Evolutionary conservation across 257 asterid species (phyloP).

Genomic region (Lycium ferocissimum): DNA sequence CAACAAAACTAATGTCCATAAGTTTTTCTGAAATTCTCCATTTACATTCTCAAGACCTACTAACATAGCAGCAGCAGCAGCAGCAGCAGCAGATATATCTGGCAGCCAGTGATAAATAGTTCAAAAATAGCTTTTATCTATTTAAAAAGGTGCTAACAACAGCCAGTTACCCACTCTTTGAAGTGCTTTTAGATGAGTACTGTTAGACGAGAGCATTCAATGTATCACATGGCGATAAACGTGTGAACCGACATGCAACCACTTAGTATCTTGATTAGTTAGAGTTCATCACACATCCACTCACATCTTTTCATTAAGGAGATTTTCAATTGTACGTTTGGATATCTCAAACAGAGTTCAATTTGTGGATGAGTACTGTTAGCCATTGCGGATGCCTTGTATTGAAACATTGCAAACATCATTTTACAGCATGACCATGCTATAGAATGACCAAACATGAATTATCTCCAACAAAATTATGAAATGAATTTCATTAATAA

Average conservation of each 20-base stretch:
- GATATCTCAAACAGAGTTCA: conserved; percentile 12
- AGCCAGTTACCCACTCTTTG: background rate
- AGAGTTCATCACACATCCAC: conserved; percentile 19
- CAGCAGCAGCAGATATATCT: conserved; percentile 6
- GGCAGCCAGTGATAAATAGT: background rate
- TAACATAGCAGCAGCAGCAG: conserved; percentile 11
- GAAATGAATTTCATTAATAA: conserved; percentile 32
- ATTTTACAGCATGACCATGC: background rate
- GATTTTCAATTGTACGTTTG: conserved; percentile 18
- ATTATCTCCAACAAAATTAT: background rate
- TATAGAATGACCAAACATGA: background rate
- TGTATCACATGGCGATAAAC: background rate
- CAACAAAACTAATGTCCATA: background rate
- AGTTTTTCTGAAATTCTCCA: conserved; percentile 7
- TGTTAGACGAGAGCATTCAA: background rate
- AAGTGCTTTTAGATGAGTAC: conserved; percentile 16
- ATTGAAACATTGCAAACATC: conserved; percentile 29
- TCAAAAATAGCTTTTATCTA: background rate
- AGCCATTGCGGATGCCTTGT: conserved; percentile 18
- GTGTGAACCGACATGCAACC: conserved; percentile 9
- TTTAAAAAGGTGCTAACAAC: background rate
- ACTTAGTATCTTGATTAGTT: background rate
- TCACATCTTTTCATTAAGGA: background rate
- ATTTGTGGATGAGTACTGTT: background rate
- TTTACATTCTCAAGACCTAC: conserved; percentile 20